phyloP scores from a whole-genome alignment of 495 filamentous ascomycete species.

The Annulohypoxylon bovei region DNA sequence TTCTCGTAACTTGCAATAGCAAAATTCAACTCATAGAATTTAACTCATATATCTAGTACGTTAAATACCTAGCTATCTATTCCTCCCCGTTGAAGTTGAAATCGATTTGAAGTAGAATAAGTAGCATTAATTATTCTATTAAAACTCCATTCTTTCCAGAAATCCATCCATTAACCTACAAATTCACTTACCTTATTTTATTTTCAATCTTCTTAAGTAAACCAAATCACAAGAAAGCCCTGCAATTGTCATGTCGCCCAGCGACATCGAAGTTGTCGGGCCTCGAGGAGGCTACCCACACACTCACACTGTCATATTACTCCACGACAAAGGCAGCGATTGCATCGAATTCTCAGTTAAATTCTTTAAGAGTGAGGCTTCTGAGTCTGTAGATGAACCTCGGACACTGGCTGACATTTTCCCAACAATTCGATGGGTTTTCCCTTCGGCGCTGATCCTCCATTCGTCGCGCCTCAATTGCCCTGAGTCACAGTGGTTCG shows the following conservation, averaged over 20 bases:
- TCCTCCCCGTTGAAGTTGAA: background rate
- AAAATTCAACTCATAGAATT: background rate
- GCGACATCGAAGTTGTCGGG: background rate
- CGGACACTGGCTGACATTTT: slow-evolving; percentile 44
- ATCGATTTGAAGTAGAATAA: background rate
- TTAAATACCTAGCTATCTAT: background rate
- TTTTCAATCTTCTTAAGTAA: background rate
- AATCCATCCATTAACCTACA: background rate
- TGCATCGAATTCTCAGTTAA: slow-evolving; percentile 62
- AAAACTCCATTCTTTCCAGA: background rate
- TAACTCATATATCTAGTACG: too few species aligned
- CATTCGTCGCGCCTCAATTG: slow-evolving; percentile 51
- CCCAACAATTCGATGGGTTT: slow-evolving; percentile 50
- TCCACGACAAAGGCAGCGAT: slow-evolving; percentile 63
- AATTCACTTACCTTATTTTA: background rate
- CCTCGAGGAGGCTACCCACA: slow-evolving; percentile 43
- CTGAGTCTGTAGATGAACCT: slow-evolving; percentile 47
- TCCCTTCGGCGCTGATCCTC: slow-evolving; percentile 57
- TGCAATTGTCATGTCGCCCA: background rate
- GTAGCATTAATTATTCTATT: background rate
- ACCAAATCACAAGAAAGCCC: background rate
- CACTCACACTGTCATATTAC: slow-evolving; percentile 64
- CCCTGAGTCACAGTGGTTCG: slow-evolving; percentile 56
- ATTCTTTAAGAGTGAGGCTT: slow-evolving; percentile 51
- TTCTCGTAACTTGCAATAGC: too few species aligned